Evolutionary conservation across 2,329 filamentous ascomycete genomes (phyloP), one percentile per base, ranked within the genome.

Genomic region (Cercospora nicotianae): DNA sequence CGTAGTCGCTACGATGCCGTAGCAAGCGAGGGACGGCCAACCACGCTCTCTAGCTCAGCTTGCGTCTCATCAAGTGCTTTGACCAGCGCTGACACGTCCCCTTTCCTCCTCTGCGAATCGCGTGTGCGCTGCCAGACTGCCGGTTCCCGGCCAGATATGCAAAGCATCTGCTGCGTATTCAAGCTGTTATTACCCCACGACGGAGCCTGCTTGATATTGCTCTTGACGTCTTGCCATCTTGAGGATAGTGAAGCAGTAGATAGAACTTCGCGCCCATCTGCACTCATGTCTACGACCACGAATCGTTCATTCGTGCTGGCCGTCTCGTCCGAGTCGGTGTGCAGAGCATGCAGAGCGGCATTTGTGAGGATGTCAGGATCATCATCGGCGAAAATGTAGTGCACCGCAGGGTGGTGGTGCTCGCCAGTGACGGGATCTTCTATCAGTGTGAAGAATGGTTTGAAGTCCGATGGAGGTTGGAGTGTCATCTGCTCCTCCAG

Each of bases 321-420:
- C 31, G 58, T 63, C 12, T 64, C 64, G 3, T 42, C 30, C 26
- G 67, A 70, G 5, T 72, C 72, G n/a, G 77, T 73, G 12, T 67
- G 79, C 26, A 89, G 77, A 20, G 84, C 83, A 36, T 84, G 83
- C 67, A 89, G 79, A 5, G 86, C 85, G 1, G 91, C 89, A 42
- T 88, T 85, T 1, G 91, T 91, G 42, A 96, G 83, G 55, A 91
- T 83, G 58, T 94, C 91, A 1, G 89, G 87, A 76, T 97, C 93
- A 80, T 98, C 95, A 79, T 98, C 94, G 73, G 88, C 87, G 82
- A 99, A 98, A 76, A 98, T 87, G 81, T 98, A 98, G 81, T 94
- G 93, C 1, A 97, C 89, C 63, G 87, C 89, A 1, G 94, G 95
- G 78, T 98, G 94, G 75, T 92, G 86, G 69, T 92, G 91, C 57